Evolutionary conservation across 306 rosid species (phyloP).

Genomic region (Parietaria judaica): DNA sequence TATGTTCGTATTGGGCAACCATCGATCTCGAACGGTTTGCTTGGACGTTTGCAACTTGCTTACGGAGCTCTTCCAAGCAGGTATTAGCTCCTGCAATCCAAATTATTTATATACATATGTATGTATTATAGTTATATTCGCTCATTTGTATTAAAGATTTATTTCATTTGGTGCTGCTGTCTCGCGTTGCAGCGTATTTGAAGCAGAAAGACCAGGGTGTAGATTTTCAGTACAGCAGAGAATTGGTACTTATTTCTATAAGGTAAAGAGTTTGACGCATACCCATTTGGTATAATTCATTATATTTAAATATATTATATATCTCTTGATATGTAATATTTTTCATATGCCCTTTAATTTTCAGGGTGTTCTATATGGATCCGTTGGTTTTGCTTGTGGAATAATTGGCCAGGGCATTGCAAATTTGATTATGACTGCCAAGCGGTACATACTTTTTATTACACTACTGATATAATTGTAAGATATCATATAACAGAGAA

Average conservation of each 20-base stretch:
- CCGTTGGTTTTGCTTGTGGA: conserved; percentile 93
- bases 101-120: not conserved
- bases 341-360: conserved; percentile 12
- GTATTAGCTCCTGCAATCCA: conserved; percentile 15
- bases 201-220: conserved; percentile 44
- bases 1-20: conserved; percentile 42
- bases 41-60: conserved; percentile 32
- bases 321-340: not conserved
- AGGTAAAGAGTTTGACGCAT: conserved; percentile 20
- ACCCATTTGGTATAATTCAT: not conserved
- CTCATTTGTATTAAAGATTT: not conserved
- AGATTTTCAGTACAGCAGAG: conserved; percentile 35
- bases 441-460: conserved; percentile 43
- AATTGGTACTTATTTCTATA: conserved; percentile 34
- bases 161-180: not conserved
- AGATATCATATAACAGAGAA: no score
- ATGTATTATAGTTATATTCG: not conserved
- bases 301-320: not conserved
- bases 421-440: conserved; percentile 82
- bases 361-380: conserved; percentile 86
- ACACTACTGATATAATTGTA: not conserved
- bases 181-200: conserved; percentile 36
- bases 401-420: conserved; percentile 94
- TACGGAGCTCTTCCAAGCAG: conserved; percentile 45
- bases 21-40: conserved; percentile 30